phyloP scores from a whole-genome alignment of 768 basidiomycete genomes.

The Kwoniella shandongensis region DNA sequence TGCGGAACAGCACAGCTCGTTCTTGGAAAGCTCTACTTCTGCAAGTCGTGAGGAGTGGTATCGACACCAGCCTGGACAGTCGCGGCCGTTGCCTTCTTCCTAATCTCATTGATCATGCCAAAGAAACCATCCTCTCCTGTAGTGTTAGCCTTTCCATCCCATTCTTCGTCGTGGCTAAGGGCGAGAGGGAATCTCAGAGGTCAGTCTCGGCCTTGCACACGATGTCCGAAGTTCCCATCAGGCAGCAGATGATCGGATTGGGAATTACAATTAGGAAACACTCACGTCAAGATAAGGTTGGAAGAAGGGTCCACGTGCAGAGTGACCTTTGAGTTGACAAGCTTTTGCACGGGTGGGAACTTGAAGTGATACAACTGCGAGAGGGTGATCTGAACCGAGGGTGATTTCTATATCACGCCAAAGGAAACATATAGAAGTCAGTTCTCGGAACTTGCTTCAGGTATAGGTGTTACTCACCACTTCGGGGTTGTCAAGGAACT shows the following conservation, averaged over 20 bases:
- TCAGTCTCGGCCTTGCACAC: background rate
- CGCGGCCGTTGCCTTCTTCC: constrained; percentile 48
- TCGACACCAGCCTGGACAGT: constrained; percentile 36
- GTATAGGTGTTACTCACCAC: constrained; percentile 36
- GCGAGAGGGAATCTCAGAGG: background rate
- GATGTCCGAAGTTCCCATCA: too few species aligned
- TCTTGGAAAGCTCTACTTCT: constrained; percentile 19
- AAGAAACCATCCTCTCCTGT: constrained; percentile 48
- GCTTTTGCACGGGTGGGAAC: constrained; percentile 30
- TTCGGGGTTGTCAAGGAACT: constrained; percentile 46
- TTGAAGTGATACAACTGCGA: constrained; percentile 47
- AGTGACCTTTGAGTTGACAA: constrained; percentile 46
- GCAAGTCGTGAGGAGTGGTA: constrained; percentile 43
- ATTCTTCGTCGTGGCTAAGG: constrained; percentile 44
- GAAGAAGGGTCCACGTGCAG: constrained; percentile 44
- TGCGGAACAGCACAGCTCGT: background rate
- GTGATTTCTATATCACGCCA: constrained; percentile 35
- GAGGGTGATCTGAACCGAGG: constrained; percentile 46
- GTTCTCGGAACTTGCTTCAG: background rate
- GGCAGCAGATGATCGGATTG: too few species aligned
- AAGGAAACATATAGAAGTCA: background rate
- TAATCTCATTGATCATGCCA: constrained; percentile 46
- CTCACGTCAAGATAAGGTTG: constrained; percentile 44
- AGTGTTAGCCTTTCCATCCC: constrained; percentile 49
- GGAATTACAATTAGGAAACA: too few species aligned